phyloP scores from a whole-genome alignment of 1,139 yeast genomes.

The Kodamaea fungicola region DNA sequence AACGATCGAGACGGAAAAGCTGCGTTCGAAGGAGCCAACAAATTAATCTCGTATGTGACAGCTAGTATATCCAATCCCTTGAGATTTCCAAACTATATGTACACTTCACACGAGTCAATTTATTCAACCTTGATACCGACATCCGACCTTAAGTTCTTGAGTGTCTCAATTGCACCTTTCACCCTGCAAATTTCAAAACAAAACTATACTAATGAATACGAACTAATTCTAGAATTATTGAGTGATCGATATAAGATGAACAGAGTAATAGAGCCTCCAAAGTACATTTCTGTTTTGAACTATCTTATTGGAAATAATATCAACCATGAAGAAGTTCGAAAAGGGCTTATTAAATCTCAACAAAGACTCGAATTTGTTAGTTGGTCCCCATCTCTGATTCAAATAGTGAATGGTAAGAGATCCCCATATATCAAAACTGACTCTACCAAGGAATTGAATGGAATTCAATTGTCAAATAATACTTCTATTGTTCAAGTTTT shows the following conservation, averaged over 20 bases:
- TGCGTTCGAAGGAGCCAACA: constrained; percentile 75
- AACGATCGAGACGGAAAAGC: constrained; percentile 23
- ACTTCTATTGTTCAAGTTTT: constrained; percentile 68
- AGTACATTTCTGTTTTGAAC: constrained; percentile 71
- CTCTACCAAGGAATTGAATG: constrained; percentile 27
- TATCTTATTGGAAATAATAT: constrained; percentile 65
- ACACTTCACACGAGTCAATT: constrained; percentile 80
- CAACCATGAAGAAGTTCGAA: constrained; percentile 74
- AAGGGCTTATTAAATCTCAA: constrained; percentile 74
- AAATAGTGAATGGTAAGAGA: constrained; percentile 71
- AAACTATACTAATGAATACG: constrained; percentile 71
- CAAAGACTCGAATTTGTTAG: constrained; percentile 80
- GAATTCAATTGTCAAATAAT: constrained; percentile 76
- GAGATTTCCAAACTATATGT: constrained; percentile 89
- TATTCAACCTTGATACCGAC: constrained; percentile 82
- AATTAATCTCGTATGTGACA: constrained; percentile 79
- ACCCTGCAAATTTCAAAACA: constrained; percentile 48
- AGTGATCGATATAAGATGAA: constrained; percentile 82
- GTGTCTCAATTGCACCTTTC: constrained; percentile 87
- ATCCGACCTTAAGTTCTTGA: constrained; percentile 83
- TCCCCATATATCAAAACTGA: constrained; percentile 48
- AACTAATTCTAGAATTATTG: constrained; percentile 75
- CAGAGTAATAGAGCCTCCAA: constrained; percentile 36
- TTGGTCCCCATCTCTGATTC: constrained; percentile 80
- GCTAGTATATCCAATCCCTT: constrained; percentile 83